Conservation (phyloP, 805 yeast species). For the Candida ascalaphidarum region DNA sequence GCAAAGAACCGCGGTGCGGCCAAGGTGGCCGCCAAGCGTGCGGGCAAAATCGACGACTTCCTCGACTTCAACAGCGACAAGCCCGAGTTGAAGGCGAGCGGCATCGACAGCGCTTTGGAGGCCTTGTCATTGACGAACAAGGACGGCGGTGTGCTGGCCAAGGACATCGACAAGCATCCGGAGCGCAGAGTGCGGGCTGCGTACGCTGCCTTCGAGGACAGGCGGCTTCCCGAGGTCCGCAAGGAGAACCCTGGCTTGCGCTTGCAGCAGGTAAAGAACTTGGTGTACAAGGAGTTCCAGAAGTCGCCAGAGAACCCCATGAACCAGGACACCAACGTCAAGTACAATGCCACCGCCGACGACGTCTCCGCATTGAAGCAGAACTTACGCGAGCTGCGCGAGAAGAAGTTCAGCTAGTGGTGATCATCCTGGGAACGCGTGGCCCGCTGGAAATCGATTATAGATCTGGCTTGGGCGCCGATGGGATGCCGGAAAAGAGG, state of each 20-base stretch:
- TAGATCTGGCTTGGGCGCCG: no score
- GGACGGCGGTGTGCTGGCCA: slow-evolving; percentile 46
- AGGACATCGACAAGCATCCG: slow-evolving; percentile 77
- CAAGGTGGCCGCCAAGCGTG: slow-evolving; percentile 51
- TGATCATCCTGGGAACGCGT: slow-evolving; percentile 36
- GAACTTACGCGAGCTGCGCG: slow-evolving; percentile 43
- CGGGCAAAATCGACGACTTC: slow-evolving; percentile 63
- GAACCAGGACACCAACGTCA: slow-evolving; percentile 62
- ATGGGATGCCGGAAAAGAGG: no score
- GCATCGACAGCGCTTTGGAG: slow-evolving; percentile 71
- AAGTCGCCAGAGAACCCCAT: slow-evolving; percentile 77
- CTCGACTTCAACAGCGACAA: slow-evolving; percentile 41
- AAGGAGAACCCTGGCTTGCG: slow-evolving; percentile 76
- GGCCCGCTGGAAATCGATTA: slow-evolving; percentile 35
- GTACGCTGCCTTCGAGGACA: slow-evolving; percentile 58
- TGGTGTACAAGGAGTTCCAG: slow-evolving; percentile 72
- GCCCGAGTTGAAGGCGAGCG: slow-evolving; percentile 57
- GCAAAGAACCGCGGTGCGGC: slow-evolving; percentile 59
- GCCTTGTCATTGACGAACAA: slow-evolving; percentile 61
- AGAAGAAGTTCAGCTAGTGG: slow-evolving; percentile 35
- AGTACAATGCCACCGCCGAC: slow-evolving; percentile 50
- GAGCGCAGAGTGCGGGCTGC: slow-evolving; percentile 87
- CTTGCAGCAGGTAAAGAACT: slow-evolving; percentile 67
- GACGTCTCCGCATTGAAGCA: slow-evolving; percentile 41
- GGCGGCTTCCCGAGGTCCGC: slow-evolving; percentile 62